phyloP scores from a whole-genome alignment of 2,329 filamentous ascomycete species.

The Onygena corvina region DNA sequence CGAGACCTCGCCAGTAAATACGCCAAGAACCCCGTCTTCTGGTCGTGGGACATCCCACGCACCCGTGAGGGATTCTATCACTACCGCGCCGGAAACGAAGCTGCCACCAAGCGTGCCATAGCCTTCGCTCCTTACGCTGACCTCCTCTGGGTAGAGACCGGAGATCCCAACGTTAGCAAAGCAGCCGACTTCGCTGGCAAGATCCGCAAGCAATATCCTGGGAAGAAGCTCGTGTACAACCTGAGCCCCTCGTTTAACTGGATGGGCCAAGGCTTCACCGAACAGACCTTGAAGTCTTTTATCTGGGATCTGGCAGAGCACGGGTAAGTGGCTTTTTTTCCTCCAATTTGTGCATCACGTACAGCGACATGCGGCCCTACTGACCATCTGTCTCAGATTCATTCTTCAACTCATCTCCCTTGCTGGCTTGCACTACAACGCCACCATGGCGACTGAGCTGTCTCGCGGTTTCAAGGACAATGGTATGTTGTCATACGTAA shows the following conservation, averaged over 20 bases:
- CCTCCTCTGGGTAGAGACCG: constrained; percentile 94
- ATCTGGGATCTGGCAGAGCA: constrained; percentile 93
- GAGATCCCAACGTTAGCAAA: constrained; percentile 69
- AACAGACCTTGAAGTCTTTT: constrained; percentile 72
- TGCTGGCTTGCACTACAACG: constrained; percentile 52
- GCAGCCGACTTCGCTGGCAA: constrained; percentile 62
- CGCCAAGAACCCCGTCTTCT: constrained; percentile 58
- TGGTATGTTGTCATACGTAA: constrained; percentile 96
- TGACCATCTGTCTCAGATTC: constrained; percentile 33
- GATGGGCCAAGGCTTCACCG: constrained; percentile 86
- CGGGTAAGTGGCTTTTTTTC: constrained; percentile 53
- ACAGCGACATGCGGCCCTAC: not conserved
- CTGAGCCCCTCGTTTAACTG: constrained; percentile 96
- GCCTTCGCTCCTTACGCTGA: constrained; percentile 88
- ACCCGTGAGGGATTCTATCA: constrained; percentile 93
- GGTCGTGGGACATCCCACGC: constrained; percentile 82
- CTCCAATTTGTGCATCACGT: not conserved
- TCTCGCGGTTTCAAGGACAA: constrained; percentile 73
- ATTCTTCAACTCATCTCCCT: constrained; percentile 54
- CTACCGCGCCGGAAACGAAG: constrained; percentile 53
- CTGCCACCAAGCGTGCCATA: constrained; percentile 81
- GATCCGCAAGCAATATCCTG: constrained; percentile 57
- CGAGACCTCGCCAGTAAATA: constrained; percentile 58
- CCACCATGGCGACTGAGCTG: constrained; percentile 59
- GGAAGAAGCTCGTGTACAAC: constrained; percentile 92